Base-by-base conservation (phyloP, 73 alveolate genomes). In the Tetrahymena thermophila region DNA sequence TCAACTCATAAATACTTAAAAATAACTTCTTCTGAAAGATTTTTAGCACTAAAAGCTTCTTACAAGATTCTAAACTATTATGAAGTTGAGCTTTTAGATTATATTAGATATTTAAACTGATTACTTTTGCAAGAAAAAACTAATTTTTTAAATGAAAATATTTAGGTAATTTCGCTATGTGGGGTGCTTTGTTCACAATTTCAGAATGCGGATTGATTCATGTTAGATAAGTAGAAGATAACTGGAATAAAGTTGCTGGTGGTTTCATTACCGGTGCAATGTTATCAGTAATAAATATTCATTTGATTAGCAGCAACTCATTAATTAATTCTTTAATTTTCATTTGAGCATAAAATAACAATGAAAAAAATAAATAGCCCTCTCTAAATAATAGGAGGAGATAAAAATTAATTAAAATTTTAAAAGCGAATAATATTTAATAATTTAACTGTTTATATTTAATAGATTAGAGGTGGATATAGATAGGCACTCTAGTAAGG, bases 171-270 rank as follows among this genome's bases (percentile, higher is more conserved):
- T 97, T 97, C 56, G 99, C 98, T 28, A 96, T 97, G 97, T 97
- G 99, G 99, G 98, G 99, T 71, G 99, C 98, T 23, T 94, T 96
- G 85, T 97, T 97, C 95, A 94, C 97, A 40, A 58, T 97, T 10
- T 85, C 95, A 94, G 98, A 97, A 93, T 97, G 99, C 95, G 55
- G 96, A 11, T 94, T 97, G 89, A 95, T 97, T 42, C 97, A 96
- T 94, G 58, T 57, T 94, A 93, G 99, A 95, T 95, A 97, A 56
- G 94, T 97, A 85, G 98, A 97, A 56, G 99, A 97, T 56, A 97
- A 96, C 40, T 84, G 57, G 93, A 97, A 97, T 56, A 71, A 96
- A n/a, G 96, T 94, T n/a, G 97, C 98, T 19, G 99, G 98, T 23
- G 95, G 95, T 55, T 97, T 97, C 94, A 38, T 97, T 38, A 97